These are phyloP conservation scores for Agaricus sinodeliciosus DNA, from an alignment of 768 basidiomycete genomes.

Conservation along the genomic window DNA sequence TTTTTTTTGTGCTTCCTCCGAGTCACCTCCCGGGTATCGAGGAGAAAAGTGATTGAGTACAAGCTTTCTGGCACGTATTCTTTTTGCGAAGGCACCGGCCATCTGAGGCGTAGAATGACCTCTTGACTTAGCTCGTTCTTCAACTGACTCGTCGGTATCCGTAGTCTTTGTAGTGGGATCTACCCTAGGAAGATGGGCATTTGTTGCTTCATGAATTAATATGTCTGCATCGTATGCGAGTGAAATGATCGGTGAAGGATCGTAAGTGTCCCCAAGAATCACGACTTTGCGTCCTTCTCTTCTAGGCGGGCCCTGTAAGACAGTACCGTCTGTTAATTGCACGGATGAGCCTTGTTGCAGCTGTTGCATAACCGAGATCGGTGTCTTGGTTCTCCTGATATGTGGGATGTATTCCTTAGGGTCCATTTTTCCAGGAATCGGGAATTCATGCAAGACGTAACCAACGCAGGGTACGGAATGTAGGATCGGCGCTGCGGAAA, in stretches of 20 bases:
- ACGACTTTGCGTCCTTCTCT: slow-evolving; percentile 70
- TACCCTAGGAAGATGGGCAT: slow-evolving; percentile 69
- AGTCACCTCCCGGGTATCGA: slow-evolving; percentile 65
- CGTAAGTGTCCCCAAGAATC: slow-evolving; percentile 80
- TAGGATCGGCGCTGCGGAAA: slow-evolving; percentile 70
- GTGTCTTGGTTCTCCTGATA: slow-evolving; percentile 62
- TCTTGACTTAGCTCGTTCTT: slow-evolving; percentile 58
- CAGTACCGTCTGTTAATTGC: slow-evolving; percentile 62
- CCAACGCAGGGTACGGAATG: slow-evolving; percentile 83
- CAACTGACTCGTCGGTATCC: slow-evolving; percentile 58
- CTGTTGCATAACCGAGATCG: slow-evolving; percentile 59
- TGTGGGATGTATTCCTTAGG: slow-evolving; percentile 60
- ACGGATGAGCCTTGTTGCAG: slow-evolving; percentile 63
- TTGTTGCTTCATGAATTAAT: slow-evolving; percentile 86
- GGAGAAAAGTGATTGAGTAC: slow-evolving; percentile 84
- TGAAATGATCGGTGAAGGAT: slow-evolving; percentile 60
- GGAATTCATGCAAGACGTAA: slow-evolving; percentile 65
- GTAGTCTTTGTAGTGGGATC: slow-evolving; percentile 50
- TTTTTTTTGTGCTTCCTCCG: slow-evolving; percentile 38
- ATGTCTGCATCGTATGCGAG: slow-evolving; percentile 64
- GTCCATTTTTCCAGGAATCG: slow-evolving; percentile 73
- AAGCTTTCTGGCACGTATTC: slow-evolving; percentile 52
- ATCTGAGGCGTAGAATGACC: slow-evolving; percentile 92
- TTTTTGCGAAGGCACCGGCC: slow-evolving; percentile 76
- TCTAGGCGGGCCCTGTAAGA: slow-evolving; percentile 59